Conservation (phyloP, 495 filamentous ascomycete species). For the Penicillium coprophilum region DNA sequence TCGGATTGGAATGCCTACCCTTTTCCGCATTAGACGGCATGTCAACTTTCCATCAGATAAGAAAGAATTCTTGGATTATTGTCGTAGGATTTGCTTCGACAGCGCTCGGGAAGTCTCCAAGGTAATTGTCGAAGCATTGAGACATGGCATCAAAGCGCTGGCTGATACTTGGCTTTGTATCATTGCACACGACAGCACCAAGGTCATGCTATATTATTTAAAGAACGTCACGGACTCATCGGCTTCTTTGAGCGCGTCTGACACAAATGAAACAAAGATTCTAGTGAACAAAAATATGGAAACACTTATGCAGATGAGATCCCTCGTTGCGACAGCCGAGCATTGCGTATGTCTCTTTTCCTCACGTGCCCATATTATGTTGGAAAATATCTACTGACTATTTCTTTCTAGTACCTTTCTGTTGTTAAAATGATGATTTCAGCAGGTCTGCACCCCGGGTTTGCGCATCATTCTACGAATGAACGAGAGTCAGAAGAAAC, state of each 20-base stretch:
- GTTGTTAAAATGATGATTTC: slow-evolving; percentile 22
- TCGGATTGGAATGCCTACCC: slow-evolving; percentile 20
- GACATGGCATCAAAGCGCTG: slow-evolving; percentile 18
- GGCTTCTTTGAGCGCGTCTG: background rate
- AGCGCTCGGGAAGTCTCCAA: slow-evolving; percentile 17
- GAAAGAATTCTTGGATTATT: slow-evolving; percentile 15
- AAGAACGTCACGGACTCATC: slow-evolving; percentile 4
- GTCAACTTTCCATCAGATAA: slow-evolving; percentile 17
- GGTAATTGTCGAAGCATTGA: slow-evolving; percentile 15
- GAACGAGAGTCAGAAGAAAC: background rate
- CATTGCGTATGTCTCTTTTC: slow-evolving; percentile 16
- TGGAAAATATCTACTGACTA: background rate
- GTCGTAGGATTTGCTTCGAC: slow-evolving; percentile 16
- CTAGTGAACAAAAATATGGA: slow-evolving; percentile 19
- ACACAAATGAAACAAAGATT: slow-evolving; percentile 9
- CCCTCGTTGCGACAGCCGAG: slow-evolving; percentile 24
- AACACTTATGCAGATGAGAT: slow-evolving; percentile 21
- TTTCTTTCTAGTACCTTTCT: slow-evolving; percentile 16
- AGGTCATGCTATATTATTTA: slow-evolving; percentile 21
- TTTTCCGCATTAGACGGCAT: slow-evolving; percentile 17
- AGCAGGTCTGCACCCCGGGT: slow-evolving; percentile 14
- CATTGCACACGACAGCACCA: slow-evolving; percentile 21
- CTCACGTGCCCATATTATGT: background rate
- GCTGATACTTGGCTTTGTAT: slow-evolving; percentile 25
- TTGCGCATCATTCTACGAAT: background rate